Percentiles rank a stretch among this genome's conserved stretches.
These are phyloP conservation scores for Lachnellula hyalina DNA, from an alignment of 2,329 filamentous ascomycete species.

Conservation along the genomic window DNA sequence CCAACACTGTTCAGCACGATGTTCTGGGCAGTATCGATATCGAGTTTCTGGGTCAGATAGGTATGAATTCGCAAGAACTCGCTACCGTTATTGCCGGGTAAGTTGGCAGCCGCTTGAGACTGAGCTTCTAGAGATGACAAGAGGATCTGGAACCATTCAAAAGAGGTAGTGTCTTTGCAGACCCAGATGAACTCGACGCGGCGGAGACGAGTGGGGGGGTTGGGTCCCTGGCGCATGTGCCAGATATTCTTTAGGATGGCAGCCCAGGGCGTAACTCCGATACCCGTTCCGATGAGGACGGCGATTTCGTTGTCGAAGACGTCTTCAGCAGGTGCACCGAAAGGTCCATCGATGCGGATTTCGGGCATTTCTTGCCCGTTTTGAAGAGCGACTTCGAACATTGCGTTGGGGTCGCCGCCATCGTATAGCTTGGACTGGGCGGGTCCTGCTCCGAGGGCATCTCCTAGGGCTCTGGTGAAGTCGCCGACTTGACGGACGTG, in stretches of 20 bases:
- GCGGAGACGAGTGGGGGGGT: constrained; percentile 81
- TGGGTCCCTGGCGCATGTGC: constrained; percentile 85
- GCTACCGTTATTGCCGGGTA: constrained; percentile 60
- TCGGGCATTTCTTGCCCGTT: constrained; percentile 89
- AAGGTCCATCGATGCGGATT: constrained; percentile 89
- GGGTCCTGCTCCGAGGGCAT: constrained; percentile 85
- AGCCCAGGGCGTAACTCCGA: constrained; percentile 83
- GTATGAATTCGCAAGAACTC: constrained; percentile 98
- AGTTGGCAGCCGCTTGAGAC: constrained; percentile 62
- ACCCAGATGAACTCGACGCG: constrained; percentile 99
- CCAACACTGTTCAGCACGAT: constrained; percentile 96
- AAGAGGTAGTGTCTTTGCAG: constrained; percentile 89
- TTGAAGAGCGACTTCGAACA: constrained; percentile 95
- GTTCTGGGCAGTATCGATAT: constrained; percentile 89
- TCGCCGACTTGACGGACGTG: constrained; percentile 96
- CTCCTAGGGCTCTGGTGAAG: constrained; percentile 89
- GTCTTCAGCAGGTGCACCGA: constrained; percentile 93
- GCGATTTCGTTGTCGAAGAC: constrained; percentile 93
- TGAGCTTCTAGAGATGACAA: constrained; percentile 87
- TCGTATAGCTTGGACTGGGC: constrained; percentile 89
- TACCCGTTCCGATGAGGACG: constrained; percentile 79
- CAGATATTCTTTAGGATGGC: constrained; percentile 95
- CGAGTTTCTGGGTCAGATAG: constrained; percentile 90
- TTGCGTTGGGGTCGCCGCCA: constrained; percentile 83
- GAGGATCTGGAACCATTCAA: constrained; percentile 98